Evolutionary conservation across 116 monocot species (phyloP).

Genomic region (Iris pallida): DNA sequence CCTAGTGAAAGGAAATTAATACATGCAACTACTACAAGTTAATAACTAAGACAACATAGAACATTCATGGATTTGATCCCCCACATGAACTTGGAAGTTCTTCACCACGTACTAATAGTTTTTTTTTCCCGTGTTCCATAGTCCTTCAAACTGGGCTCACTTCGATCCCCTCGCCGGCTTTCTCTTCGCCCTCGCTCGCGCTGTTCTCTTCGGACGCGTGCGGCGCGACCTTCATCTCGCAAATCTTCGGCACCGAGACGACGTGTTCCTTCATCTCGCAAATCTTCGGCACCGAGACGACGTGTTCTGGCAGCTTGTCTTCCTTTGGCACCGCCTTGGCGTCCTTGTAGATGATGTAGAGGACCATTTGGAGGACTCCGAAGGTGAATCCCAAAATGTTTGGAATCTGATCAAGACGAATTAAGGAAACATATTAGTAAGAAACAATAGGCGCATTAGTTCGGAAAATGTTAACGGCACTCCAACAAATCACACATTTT

Average conservation of each 20-base stretch:
- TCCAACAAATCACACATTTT: no score
- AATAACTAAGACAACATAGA: not conserved
- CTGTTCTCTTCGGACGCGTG: not conserved
- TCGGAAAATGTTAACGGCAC: no score
- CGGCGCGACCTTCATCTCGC: not conserved
- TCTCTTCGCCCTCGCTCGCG: not conserved
- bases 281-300: not conserved
- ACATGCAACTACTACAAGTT: no score
- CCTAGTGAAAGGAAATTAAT: no score
- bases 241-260: not conserved
- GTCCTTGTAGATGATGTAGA: constrained; percentile 9
- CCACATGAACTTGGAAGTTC: not conserved
- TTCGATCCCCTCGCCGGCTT: not conserved
- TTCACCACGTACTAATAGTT: not conserved
- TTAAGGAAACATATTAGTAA: not conserved
- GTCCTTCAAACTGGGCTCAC: constrained; percentile 1
- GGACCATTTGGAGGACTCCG: constrained; percentile 9
- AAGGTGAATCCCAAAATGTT: constrained; percentile 15
- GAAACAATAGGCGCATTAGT: no score
- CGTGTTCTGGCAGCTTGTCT: constrained; percentile 5
- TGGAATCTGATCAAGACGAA: not conserved
- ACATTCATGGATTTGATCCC: no score
- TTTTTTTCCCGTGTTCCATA: not conserved
- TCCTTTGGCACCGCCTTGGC: not conserved
- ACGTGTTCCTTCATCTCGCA: not conserved